A percentile compares a stretch with the other conserved stretches of the same genome.
Evolutionary conservation across 441 rosid genomes (phyloP).

Genomic region (Brassica balearica): DNA sequence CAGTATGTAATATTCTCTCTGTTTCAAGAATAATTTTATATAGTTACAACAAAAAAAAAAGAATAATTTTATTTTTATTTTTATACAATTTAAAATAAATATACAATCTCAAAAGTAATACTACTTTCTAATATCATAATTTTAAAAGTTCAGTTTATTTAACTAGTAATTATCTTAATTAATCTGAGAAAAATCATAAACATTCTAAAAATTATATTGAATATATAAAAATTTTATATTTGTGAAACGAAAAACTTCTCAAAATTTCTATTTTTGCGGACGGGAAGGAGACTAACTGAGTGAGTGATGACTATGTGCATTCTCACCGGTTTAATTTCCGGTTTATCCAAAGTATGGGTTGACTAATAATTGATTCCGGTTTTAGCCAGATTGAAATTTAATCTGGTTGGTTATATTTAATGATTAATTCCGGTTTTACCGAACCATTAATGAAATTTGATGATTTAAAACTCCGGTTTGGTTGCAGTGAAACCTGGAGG

Average conservation of each 20-base stretch:
- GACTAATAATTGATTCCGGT: not conserved
- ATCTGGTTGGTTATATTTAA: not conserved
- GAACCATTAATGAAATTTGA: not conserved
- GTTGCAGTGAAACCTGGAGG: conserved; percentile 37
- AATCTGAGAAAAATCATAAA: too few species aligned
- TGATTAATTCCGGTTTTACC: not conserved
- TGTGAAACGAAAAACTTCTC: too few species aligned
- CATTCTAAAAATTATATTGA: too few species aligned
- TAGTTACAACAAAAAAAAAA: too few species aligned
- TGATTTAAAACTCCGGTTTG: not conserved
- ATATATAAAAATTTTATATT: too few species aligned
- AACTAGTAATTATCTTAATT: too few species aligned
- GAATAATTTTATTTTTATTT: too few species aligned
- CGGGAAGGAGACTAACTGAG: not conserved
- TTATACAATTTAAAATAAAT: too few species aligned
- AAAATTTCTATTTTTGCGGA: too few species aligned
- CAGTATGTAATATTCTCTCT: conserved; percentile 41
- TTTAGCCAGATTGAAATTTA: not conserved
- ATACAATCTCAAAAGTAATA: not conserved
- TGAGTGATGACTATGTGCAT: not conserved
- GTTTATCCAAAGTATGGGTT: not conserved
- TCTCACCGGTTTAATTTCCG: conserved; percentile 1
- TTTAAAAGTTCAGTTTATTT: too few species aligned
- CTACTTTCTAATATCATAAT: too few species aligned
- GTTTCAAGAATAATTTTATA: too few species aligned